phyloP scores from a whole-genome alignment of 2,329 filamentous ascomycete species.

The Talaromyces pinophilus region DNA sequence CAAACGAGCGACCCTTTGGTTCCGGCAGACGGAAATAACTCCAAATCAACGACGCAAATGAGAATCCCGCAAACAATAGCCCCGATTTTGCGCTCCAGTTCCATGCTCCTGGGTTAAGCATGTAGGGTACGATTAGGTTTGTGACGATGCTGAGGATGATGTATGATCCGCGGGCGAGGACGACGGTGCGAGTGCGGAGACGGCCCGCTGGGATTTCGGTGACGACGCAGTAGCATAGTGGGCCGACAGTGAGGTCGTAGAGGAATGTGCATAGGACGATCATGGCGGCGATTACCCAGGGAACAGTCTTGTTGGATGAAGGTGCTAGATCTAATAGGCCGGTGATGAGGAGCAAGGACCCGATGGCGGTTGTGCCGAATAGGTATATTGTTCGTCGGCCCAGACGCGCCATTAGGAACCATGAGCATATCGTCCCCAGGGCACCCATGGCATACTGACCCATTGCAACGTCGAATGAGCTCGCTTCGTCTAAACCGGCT shows the following conservation, averaged over 20 bases:
- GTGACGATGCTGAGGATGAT: slow-evolving; percentile 42
- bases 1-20: slow-evolving; percentile 39
- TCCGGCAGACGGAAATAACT: slow-evolving; percentile 28
- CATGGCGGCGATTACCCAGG: slow-evolving; percentile 40
- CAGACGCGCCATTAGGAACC: slow-evolving; percentile 35
- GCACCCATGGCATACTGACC: slow-evolving; percentile 50
- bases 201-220: slow-evolving; percentile 48
- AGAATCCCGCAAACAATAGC: slow-evolving; percentile 32
- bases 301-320: slow-evolving; percentile 41
- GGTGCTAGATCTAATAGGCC: slow-evolving; percentile 54
- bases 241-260: slow-evolving; percentile 45
- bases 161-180: slow-evolving; percentile 44
- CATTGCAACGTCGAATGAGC: slow-evolving; percentile 56
- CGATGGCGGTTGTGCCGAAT: slow-evolving; percentile 33
- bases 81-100: slow-evolving; percentile 32
- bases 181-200: slow-evolving; percentile 49
- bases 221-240: slow-evolving; percentile 49
- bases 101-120: slow-evolving; percentile 37
- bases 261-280: slow-evolving; percentile 44
- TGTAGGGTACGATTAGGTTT: slow-evolving; percentile 43
- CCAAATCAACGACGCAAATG: slow-evolving; percentile 14
- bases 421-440: slow-evolving; percentile 37
- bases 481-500: slow-evolving; percentile 32
- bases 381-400: slow-evolving; percentile 37
- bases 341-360: slow-evolving; percentile 40